Evolutionary conservation across 2,329 filamentous ascomycete species (phyloP), one percentile per base, ranked within the genome.

Genomic region (Lanzia echinophila): DNA sequence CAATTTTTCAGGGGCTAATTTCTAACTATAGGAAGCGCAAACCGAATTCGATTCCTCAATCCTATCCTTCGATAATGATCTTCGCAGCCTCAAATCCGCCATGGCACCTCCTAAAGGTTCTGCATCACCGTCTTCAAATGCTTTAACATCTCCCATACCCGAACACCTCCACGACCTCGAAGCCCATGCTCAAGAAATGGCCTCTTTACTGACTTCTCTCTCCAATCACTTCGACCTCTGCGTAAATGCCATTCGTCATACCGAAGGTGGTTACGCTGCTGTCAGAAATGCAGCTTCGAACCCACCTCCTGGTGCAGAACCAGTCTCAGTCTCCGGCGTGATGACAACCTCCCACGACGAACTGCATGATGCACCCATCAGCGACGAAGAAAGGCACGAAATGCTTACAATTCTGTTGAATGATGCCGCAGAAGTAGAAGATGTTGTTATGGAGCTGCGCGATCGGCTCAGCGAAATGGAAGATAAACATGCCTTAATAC

Each of bases 191-290:
- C 84, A 88, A 58, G 83, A 85, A 63, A 92, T 95, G 83, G 92
- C 91, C 5, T 78, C 85, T 54, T 78, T 90, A 5, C 79, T 97
- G 1, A 81, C 89, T 54, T 90, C 87, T 1, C 75, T 97, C 3
- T 90, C 90, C 7, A 82, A 80, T 24, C 92, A 97, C 71, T 96
- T 96, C 67, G 92, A 97, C 69, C 82, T 95, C 60, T 96, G 92
- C 69, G 88, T 95, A 13, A 92, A 86, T 1, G 92, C 92, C 1
- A 86, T 96, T 42, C 88, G 90, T 56, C 90, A 92, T 48, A 96
- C 91, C 3, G 90, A 96, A 72, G 87, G 87, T 31, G 87, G 85
- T 5, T 83, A 83, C 12, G 86, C 83, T 5, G 86, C 85, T 6
- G 81, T 84, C 11, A 79, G 81, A 48, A 86, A 82, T 59, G 86